Evolutionary conservation across 2,329 filamentous ascomycete genomes (phyloP).

Genomic region (Aspergillus clavatus): DNA sequence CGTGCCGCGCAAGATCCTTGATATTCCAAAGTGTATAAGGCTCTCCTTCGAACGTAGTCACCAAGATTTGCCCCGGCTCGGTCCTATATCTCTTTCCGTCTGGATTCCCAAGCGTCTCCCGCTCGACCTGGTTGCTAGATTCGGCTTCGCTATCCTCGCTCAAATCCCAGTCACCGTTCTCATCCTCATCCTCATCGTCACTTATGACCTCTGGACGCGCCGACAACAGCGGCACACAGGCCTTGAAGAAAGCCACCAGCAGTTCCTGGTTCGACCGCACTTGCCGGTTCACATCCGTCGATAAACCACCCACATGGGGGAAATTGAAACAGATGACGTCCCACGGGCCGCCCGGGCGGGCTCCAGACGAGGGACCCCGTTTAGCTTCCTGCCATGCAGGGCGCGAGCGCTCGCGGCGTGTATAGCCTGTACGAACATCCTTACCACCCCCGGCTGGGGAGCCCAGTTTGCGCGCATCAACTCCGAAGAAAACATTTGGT

Average conservation of each 20-base stretch:
- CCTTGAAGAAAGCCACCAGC: conserved; percentile 46
- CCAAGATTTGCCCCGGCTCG: conserved; percentile 57
- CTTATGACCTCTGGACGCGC: conserved; percentile 18
- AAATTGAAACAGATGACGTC: conserved; percentile 93
- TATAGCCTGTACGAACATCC: conserved; percentile 40
- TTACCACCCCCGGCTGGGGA: conserved; percentile 36
- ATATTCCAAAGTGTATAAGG: conserved; percentile 97
- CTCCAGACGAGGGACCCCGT: conserved; percentile 1
- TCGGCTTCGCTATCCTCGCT: conserved; percentile 5
- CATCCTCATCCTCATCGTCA: conserved; percentile 16
- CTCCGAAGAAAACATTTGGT: conserved; percentile 37
- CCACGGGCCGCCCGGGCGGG: conserved; percentile 46
- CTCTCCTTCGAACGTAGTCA: conserved; percentile 88
- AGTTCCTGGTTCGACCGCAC: conserved; percentile 78
- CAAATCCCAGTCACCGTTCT: conserved; percentile 4
- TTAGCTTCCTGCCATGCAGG: conserved; percentile 23
- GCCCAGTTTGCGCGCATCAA: conserved; percentile 43
- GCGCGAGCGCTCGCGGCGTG: conserved; percentile 27
- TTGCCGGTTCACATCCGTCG: conserved; percentile 89
- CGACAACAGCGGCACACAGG: conserved; percentile 39
- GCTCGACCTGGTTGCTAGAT: neutral
- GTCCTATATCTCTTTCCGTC: conserved; percentile 17
- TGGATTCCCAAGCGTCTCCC: neutral
- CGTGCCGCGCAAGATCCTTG: conserved; percentile 74
- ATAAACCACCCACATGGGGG: conserved; percentile 88